Percentiles rank a stretch among this genome's conserved stretches.
phyloP scores from a whole-genome alignment of 306 rosid species.

The Begonia peltatifolia region DNA sequence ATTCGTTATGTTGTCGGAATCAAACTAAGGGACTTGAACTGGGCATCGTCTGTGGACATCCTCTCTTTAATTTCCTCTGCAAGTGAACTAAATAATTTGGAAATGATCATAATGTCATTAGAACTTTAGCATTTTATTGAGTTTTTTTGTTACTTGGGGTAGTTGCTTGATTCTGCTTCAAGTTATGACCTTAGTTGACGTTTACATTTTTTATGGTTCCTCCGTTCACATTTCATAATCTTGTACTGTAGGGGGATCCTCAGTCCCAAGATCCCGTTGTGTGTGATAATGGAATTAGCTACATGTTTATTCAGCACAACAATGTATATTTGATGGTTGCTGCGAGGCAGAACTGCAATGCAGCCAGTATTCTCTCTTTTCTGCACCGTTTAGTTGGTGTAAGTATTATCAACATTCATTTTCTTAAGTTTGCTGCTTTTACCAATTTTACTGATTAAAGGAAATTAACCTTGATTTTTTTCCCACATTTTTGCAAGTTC shows the following conservation, averaged over 20 bases:
- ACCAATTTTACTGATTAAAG: no score
- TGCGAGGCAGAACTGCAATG: conserved; percentile 94
- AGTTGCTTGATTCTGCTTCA: no score
- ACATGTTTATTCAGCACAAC: conserved; percentile 92
- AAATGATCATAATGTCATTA: no score
- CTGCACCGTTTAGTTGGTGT: conserved; percentile 87
- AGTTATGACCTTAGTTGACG: background rate
- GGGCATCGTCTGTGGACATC: no score
- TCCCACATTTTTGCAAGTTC: background rate
- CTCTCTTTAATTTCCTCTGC: no score
- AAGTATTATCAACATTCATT: conserved; percentile 12
- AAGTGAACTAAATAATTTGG: no score
- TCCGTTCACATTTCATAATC: background rate
- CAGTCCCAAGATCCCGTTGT: conserved; percentile 92
- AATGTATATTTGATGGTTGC: conserved; percentile 86
- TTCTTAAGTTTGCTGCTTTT: no score
- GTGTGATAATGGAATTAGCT: conserved; percentile 71
- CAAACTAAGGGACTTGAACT: no score
- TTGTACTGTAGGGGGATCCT: conserved; percentile 72
- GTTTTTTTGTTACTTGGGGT: no score
- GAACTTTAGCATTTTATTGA: no score
- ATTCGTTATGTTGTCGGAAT: no score
- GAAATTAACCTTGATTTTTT: background rate
- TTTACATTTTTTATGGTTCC: conserved; percentile 2
- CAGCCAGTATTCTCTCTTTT: conserved; percentile 83